Conservation (phyloP, 225 moss, liverwort and hornwort genomes). For the Straminergon stramineum region DNA sequence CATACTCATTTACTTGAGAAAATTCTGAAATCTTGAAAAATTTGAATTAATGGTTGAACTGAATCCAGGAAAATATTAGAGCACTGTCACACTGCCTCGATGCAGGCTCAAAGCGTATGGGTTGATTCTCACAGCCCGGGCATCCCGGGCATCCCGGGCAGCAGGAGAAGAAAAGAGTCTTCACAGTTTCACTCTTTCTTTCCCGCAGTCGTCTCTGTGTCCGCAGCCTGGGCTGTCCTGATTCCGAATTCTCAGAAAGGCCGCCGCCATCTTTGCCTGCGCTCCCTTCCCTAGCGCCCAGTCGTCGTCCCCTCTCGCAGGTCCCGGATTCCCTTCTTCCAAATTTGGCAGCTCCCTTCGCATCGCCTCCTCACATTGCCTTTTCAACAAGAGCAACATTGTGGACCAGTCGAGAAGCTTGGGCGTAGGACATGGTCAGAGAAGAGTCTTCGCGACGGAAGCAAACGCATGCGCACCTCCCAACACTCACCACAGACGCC, state of each 20-base stretch:
- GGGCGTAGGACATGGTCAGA: background rate
- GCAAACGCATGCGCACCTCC: background rate
- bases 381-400: background rate
- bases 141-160: background rate
- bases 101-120: background rate
- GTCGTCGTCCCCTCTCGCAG: background rate
- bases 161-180: background rate
- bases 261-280: conserved; percentile 22
- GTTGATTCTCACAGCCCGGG: background rate
- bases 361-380: background rate
- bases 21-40: background rate
- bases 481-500: background rate
- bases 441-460: background rate
- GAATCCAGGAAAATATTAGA: background rate
- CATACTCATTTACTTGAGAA: background rate
- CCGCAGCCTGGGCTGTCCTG: background rate
- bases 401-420: background rate
- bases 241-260: conserved; percentile 9
- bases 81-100: background rate
- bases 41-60: background rate
- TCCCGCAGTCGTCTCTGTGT: background rate
- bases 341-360: conserved; percentile 3
- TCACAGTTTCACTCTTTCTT: background rate
- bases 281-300: background rate
- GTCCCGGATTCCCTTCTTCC: background rate